Conservation (phyloP, 106 monocot genomes). For the Xerophyta viscosa region DNA sequence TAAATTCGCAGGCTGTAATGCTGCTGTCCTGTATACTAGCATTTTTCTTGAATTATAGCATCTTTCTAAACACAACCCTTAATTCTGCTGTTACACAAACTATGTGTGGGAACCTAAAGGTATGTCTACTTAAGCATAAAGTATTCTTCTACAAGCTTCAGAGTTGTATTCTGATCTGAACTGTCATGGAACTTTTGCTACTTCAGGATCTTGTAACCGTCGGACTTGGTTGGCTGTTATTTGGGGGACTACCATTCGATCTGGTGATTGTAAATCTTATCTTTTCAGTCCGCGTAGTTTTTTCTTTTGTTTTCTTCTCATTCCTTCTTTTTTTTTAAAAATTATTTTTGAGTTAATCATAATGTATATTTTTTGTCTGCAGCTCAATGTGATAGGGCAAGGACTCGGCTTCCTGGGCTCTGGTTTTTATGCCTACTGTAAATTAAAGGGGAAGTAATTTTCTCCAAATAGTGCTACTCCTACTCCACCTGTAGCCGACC, state of each 20-base stretch:
- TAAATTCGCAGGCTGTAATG: slow-evolving; percentile 67
- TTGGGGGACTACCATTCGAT: slow-evolving; percentile 94
- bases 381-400: slow-evolving; percentile 93
- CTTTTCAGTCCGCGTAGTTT: too few species aligned
- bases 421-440: slow-evolving; percentile 87
- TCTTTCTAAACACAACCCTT: slow-evolving; percentile 84
- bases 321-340: too few species aligned
- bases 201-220: slow-evolving; percentile 77
- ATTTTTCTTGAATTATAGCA: slow-evolving; percentile 88
- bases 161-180: too few species aligned
- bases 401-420: slow-evolving; percentile 86
- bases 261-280: slow-evolving; percentile 28
- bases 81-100: slow-evolving; percentile 94
- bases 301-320: too few species aligned
- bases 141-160: too few species aligned
- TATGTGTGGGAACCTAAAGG: slow-evolving; percentile 95
- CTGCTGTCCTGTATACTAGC: slow-evolving; percentile 77
- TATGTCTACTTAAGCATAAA: too few species aligned
- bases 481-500: too few species aligned
- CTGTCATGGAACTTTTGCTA: slow-evolving; percentile 1
- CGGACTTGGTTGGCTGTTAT: slow-evolving; percentile 80
- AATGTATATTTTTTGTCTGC: too few species aligned
- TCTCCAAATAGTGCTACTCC: too few species aligned
- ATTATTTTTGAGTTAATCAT: too few species aligned
- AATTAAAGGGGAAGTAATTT: slow-evolving; percentile 74